Percentiles rank a stretch among this genome's conserved stretches.
These are phyloP conservation scores for Amanita muscaria DNA, from an alignment of 768 basidiomycete genomes.

Conservation along the genomic window DNA sequence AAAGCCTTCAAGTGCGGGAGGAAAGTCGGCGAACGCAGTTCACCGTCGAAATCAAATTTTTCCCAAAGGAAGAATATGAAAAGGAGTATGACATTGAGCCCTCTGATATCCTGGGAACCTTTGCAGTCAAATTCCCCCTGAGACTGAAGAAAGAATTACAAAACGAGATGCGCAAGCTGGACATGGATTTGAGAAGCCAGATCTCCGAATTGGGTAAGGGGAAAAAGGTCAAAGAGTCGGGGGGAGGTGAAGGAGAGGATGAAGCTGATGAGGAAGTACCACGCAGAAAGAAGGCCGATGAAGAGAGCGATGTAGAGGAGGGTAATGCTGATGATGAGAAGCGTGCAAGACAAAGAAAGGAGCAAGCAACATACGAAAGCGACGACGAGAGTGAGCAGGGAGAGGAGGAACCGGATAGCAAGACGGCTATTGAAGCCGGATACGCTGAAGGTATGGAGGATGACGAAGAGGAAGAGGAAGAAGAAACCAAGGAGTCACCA, in stretches of 20 bases:
- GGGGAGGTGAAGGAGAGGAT: constrained; percentile 45
- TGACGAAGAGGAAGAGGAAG: constrained; percentile 9
- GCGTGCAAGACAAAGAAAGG: constrained; percentile 57
- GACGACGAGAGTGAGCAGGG: constrained; percentile 49
- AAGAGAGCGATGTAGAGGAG: constrained; percentile 65
- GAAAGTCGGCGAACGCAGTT: constrained; percentile 71
- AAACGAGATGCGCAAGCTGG: constrained; percentile 77
- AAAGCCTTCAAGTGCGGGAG: constrained; percentile 59
- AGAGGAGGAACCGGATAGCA: constrained; percentile 37
- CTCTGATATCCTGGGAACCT: constrained; percentile 60
- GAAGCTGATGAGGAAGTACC: constrained; percentile 38
- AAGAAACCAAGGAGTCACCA: background rate
- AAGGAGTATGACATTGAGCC: constrained; percentile 74
- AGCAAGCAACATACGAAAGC: constrained; percentile 70
- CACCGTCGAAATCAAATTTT: constrained; percentile 75
- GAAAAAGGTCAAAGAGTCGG: constrained; percentile 37
- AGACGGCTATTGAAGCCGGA: constrained; percentile 56
- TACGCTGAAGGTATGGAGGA: constrained; percentile 40
- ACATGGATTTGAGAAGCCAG: constrained; percentile 69
- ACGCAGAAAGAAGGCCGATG: constrained; percentile 29
- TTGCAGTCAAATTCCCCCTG: constrained; percentile 69
- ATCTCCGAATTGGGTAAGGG: constrained; percentile 82
- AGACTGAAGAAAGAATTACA: constrained; percentile 81
- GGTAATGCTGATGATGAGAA: constrained; percentile 80
- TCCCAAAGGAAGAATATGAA: constrained; percentile 75